These are phyloP conservation scores for Emiliania huxleyi DNA, from an alignment of 78 protist genomes.

Conservation along the genomic window DNA sequence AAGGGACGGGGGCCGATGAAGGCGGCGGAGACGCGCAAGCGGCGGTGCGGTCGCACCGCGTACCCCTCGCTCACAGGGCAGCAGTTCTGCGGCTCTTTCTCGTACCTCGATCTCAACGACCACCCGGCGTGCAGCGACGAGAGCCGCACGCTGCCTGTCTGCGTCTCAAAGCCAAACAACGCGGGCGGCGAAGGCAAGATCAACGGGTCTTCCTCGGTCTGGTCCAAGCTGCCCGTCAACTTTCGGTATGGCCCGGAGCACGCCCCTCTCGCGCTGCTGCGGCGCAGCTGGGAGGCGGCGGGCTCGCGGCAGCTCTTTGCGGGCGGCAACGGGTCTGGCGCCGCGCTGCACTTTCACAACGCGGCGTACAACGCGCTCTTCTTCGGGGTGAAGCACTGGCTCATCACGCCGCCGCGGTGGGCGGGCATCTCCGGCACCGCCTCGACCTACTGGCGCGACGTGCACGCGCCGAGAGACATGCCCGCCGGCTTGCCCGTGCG, in stretches of 20 bases:
- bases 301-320: not conserved
- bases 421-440: not conserved
- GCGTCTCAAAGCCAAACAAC: not conserved
- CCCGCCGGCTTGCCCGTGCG: not conserved
- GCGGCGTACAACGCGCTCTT: conserved; percentile 11
- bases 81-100: not conserved
- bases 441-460: not conserved
- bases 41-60: not conserved
- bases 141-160: not conserved
- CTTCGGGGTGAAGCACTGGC: not conserved
- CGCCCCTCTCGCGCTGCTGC: not conserved
- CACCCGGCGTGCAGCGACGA: not conserved
- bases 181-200: not conserved
- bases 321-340: not conserved
- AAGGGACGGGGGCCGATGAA: not conserved
- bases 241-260: not conserved
- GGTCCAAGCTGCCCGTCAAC: not conserved
- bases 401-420: not conserved
- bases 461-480: not conserved
- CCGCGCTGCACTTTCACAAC: not conserved
- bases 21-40: not conserved
- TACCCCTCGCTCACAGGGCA: not conserved
- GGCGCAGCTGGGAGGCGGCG: not conserved
- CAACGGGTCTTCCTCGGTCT: not conserved
- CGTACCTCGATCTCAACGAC: not conserved